phyloP scores from a whole-genome alignment of 345 rosid genomes.

The Euphorbia tirucalli region DNA sequence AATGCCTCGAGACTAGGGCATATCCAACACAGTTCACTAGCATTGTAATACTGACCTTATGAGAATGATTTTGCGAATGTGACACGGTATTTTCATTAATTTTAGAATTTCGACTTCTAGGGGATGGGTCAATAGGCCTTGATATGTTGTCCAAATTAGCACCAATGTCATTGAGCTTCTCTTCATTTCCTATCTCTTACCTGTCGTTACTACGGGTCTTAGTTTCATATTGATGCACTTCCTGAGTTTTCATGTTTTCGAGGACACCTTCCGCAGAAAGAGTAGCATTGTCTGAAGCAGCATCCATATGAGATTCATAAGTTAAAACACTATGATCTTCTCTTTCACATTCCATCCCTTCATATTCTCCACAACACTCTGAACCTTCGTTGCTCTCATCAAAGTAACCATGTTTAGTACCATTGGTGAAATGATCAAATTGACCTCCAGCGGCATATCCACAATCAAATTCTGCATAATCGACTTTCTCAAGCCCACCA shows the following conservation, averaged over 20 bases:
- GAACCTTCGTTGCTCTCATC: slow-evolving; percentile 50
- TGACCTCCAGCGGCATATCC: slow-evolving; percentile 23
- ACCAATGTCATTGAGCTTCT: too few species aligned
- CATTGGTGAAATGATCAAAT: too few species aligned
- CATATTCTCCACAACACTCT: slow-evolving; percentile 28
- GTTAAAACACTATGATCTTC: too few species aligned
- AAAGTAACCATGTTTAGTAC: slow-evolving; percentile 31
- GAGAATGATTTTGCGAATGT: slow-evolving; percentile 20
- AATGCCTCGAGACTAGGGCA: too few species aligned
- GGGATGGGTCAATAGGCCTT: slow-evolving; percentile 16
- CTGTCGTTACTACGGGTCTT: slow-evolving; percentile 15
- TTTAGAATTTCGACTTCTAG: slow-evolving; percentile 3
- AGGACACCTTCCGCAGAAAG: slow-evolving; percentile 22
- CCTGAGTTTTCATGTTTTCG: slow-evolving; percentile 22
- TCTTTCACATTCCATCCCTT: slow-evolving; percentile 20
- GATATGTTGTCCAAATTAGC: too few species aligned
- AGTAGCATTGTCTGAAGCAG: slow-evolving; percentile 21
- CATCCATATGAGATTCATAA: slow-evolving; percentile 31
- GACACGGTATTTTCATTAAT: slow-evolving; percentile 16
- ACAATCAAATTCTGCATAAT: slow-evolving; percentile 26
- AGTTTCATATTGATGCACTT: slow-evolving; percentile 25
- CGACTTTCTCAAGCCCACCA: slow-evolving; percentile 18
- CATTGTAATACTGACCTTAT: slow-evolving; percentile 32
- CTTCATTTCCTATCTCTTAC: slow-evolving; percentile 19
- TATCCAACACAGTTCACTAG: neutral